Percentiles rank a stretch among this genome's conserved stretches.
Conservation (phyloP, 2,329 filamentous ascomycete genomes). For the Aspergillus clavatus region DNA sequence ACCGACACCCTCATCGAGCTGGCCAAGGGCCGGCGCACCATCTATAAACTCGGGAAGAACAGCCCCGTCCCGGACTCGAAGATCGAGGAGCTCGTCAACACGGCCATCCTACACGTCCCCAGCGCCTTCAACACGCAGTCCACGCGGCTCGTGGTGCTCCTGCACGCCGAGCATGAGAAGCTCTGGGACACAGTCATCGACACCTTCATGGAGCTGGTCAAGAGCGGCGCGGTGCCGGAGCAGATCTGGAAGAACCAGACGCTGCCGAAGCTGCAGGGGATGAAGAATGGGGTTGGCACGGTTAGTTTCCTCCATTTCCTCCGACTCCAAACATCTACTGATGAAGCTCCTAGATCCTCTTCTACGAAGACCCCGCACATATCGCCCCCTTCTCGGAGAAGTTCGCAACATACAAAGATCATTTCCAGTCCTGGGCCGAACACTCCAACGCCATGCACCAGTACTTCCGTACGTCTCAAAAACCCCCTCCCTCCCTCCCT, state of each 20-base stretch:
- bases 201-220: conserved; percentile 63
- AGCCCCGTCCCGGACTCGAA: conserved; percentile 33
- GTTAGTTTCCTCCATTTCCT: conserved; percentile 44
- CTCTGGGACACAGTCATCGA: conserved; percentile 73
- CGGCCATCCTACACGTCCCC: conserved; percentile 63
- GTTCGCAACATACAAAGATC: conserved; percentile 69
- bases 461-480: conserved; percentile 51
- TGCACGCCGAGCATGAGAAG: conserved; percentile 78
- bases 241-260: conserved; percentile 53
- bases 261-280: conserved; percentile 49
- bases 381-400: conserved; percentile 63
- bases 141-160: conserved; percentile 70
- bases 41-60: conserved; percentile 33
- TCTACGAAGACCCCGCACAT: conserved; percentile 73
- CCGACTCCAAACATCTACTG: too few relatives aligned
- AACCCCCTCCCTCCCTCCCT: neutral
- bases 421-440: conserved; percentile 70
- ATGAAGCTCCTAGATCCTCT: conserved; percentile 65
- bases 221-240: conserved; percentile 42
- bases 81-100: conserved; percentile 35
- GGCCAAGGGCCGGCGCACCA: conserved; percentile 32
- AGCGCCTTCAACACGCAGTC: conserved; percentile 86
- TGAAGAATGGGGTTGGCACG: conserved; percentile 70
- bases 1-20: conserved; percentile 27
- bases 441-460: conserved; percentile 82